phyloP scores from a whole-genome alignment of 2,329 filamentous ascomycete species.

The Pyrenophora teres region DNA sequence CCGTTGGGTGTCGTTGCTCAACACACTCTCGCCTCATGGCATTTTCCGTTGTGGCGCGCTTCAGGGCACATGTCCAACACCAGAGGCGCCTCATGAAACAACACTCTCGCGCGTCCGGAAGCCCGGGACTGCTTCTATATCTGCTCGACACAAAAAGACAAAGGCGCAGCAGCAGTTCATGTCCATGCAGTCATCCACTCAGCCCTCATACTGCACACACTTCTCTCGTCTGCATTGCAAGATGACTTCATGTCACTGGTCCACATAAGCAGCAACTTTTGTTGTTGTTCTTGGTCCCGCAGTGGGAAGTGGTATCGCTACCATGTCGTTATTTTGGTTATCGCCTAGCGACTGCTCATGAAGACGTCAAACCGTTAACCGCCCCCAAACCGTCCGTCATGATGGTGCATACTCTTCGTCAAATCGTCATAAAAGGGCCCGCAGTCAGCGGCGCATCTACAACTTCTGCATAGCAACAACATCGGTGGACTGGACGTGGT shows the following conservation, averaged over 20 bases:
- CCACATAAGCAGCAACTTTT: conserved; percentile 8
- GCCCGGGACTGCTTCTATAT: too few species aligned
- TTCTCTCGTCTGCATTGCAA: too few species aligned
- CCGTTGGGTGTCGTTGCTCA: conserved; percentile 8
- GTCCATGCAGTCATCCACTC: too few species aligned
- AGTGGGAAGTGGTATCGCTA: conserved; percentile 29
- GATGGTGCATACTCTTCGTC: conserved; percentile 23
- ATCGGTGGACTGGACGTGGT: conserved; percentile 95
- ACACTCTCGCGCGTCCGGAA: background rate
- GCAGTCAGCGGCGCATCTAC: conserved; percentile 31
- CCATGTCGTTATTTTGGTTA: conserved; percentile 29
- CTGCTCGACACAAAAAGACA: too few species aligned
- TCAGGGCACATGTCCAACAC: conserved; percentile 4
- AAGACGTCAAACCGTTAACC: conserved; percentile 39
- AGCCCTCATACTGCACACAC: too few species aligned
- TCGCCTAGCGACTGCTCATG: conserved; percentile 40
- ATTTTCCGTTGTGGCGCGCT: conserved; percentile 6
- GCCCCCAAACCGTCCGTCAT: conserved; percentile 30
- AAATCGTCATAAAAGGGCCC: conserved; percentile 13
- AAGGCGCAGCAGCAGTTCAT: too few species aligned
- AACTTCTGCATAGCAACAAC: conserved; percentile 65
- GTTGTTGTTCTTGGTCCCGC: conserved; percentile 11
- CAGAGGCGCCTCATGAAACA: conserved; percentile 29
- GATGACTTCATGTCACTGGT: conserved; percentile 1
- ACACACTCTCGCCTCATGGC: background rate